A percentile compares a stretch with the other conserved stretches of the same genome.
Evolutionary conservation across 495 filamentous ascomycete genomes (phyloP).

Genomic region (Paragyromitra xinjiangensis): DNA sequence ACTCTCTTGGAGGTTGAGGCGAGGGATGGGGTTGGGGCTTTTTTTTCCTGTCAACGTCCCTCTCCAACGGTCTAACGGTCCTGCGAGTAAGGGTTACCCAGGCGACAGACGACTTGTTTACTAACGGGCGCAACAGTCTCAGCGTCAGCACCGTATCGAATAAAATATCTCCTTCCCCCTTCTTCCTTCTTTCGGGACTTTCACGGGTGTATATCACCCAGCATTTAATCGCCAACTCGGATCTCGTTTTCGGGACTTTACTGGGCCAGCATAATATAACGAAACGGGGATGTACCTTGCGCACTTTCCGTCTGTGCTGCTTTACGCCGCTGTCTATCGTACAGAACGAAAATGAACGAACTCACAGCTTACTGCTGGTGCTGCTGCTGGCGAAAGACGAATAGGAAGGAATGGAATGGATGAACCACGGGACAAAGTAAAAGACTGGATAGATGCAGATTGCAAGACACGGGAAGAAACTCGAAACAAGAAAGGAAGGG

Average conservation of each 20-base stretch:
- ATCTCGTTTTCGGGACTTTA: constrained; percentile 1
- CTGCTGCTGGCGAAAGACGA: not conserved
- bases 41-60: not conserved
- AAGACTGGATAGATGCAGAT: constrained; percentile 29
- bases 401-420: constrained; percentile 7
- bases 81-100: constrained; percentile 47
- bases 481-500: constrained; percentile 37
- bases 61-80: constrained; percentile 45
- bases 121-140: constrained; percentile 25
- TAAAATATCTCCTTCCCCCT: constrained; percentile 9
- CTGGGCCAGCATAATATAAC: constrained; percentile 21
- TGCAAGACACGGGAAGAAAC: constrained; percentile 23
- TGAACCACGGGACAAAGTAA: constrained; percentile 12
- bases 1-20: constrained; percentile 35
- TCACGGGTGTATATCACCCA: constrained; percentile 8
- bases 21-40: constrained; percentile 35
- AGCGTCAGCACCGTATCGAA: constrained; percentile 45
- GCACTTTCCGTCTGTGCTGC: constrained; percentile 6
- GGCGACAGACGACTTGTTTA: constrained; percentile 33
- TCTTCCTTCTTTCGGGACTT: constrained; percentile 30
- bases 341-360: constrained; percentile 4
- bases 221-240: constrained; percentile 20
- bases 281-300: constrained; percentile 47
- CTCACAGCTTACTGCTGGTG: constrained; percentile 9
- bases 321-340: constrained; percentile 30